Base-by-base conservation (phyloP, 495 filamentous ascomycete genomes). In the Evernia prunastri region DNA sequence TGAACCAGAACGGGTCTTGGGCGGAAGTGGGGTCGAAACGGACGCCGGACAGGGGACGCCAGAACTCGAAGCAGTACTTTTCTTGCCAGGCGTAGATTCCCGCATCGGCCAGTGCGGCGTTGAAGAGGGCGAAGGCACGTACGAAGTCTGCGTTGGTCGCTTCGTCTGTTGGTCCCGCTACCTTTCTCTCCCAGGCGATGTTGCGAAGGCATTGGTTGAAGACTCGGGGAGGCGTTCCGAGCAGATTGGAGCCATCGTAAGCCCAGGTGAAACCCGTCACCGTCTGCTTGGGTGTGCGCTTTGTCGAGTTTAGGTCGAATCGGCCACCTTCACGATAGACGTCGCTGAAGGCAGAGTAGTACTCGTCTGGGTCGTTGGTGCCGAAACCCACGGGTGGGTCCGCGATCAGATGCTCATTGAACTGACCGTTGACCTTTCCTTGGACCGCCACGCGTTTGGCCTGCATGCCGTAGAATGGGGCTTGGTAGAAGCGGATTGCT, bases 131-230 rank as follows among this genome's bases (percentile, higher is more conserved):
- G 43, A 76, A 70, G 15, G 74, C 61, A 7, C 74, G 74, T 0
- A 67, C 71, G 54, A 76, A 75, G 39, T 76, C 70, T 25, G 74
- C 74, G 60, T 76, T 75, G 65, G 67, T 73, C n/a, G 47, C 60
- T 37, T 76, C 74, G 40, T 61, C 64, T 2, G 63, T 62, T 29
- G 58, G 12, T 15, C 57, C 39, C 2, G 59, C 33, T 0, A 57
- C 49, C 49, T 66, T 65, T 27, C 56, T 60, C 8, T 71, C 43
- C 49, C 64, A 68, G 13, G 72, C 74, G n/a, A 75, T 63, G 23
- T 59, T 51, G 54, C 74, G 72, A 8, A 76, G 49, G 56, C 72
- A 63, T 47, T 72, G 67, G 57, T 71, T 72, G 65, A 72, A 74
- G 42, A 67, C 61, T 6, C 72, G 61, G 20, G 64, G 67, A 36